phyloP scores from a whole-genome alignment of 441 rosid genomes.

The Erodium chrysanthum region DNA sequence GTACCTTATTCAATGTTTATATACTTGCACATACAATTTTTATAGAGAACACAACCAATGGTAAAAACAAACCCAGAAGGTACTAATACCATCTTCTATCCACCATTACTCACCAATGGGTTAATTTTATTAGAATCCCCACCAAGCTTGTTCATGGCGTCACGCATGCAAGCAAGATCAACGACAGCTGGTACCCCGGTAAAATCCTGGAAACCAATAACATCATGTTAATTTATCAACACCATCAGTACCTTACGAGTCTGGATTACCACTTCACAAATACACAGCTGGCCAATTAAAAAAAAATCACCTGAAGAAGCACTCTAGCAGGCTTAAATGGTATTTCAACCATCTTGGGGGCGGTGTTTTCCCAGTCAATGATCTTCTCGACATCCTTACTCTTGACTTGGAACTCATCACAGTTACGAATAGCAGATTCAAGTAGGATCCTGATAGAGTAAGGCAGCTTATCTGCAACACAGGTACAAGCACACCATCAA shows the following conservation, averaged over 20 bases:
- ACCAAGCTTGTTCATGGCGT: slow-evolving; percentile 62
- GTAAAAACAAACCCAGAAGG: background rate
- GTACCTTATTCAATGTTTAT: background rate
- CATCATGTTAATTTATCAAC: slow-evolving; percentile 3
- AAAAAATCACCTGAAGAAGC: slow-evolving; percentile 43
- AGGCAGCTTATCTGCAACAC: slow-evolving; percentile 44
- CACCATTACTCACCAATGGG: slow-evolving; percentile 36
- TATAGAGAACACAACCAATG: background rate
- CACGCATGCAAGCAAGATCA: slow-evolving; percentile 69
- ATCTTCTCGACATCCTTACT: slow-evolving; percentile 28
- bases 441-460: slow-evolving; percentile 56
- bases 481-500: slow-evolving; percentile 17
- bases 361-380: slow-evolving; percentile 42
- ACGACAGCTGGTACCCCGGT: slow-evolving; percentile 73
- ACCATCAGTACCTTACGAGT: background rate
- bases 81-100: background rate
- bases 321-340: slow-evolving; percentile 68
- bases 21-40: slow-evolving; percentile 11
- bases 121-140: slow-evolving; percentile 51
- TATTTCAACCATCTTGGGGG: slow-evolving; percentile 58
- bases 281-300: background rate
- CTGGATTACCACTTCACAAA: background rate
- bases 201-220: slow-evolving; percentile 37
- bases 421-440: slow-evolving; percentile 61
- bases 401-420: slow-evolving; percentile 59